phyloP scores from a whole-genome alignment of 345 rosid species.

The Abelmoschus esculentus region DNA sequence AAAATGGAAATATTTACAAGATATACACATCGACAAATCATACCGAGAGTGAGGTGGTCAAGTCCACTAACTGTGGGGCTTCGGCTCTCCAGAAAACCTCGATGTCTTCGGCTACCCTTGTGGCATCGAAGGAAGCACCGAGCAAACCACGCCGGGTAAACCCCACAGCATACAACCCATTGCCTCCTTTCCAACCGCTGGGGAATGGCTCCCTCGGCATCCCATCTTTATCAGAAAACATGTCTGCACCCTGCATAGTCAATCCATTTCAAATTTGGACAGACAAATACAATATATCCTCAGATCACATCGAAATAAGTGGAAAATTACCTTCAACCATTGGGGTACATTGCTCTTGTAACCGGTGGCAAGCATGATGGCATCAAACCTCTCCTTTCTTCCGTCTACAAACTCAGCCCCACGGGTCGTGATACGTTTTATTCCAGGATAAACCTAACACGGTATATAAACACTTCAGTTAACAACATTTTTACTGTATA shows the following conservation, averaged over 20 bases:
- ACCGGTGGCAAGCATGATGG: conserved; percentile 79
- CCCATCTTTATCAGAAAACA: conserved; percentile 67
- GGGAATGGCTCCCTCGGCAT: conserved; percentile 49
- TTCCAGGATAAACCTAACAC: conserved; percentile 45
- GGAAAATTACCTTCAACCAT: conserved; percentile 66
- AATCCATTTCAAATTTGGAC: too few relatives aligned
- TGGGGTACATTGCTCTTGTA: conserved; percentile 71
- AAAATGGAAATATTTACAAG: too few relatives aligned
- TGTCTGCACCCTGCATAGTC: conserved; percentile 25
- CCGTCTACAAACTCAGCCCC: conserved; percentile 71
- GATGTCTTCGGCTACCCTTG: conserved; percentile 56
- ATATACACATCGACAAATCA: too few relatives aligned
- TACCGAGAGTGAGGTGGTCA: too few relatives aligned
- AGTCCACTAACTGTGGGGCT: not conserved
- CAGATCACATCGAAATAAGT: not conserved
- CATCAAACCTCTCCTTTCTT: conserved; percentile 47
- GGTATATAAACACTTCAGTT: not conserved
- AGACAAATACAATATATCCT: too few relatives aligned
- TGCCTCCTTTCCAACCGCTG: conserved; percentile 72
- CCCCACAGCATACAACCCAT: conserved; percentile 35
- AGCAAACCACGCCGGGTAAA: too few relatives aligned
- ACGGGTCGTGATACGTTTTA: conserved; percentile 37
- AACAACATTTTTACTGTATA: too few relatives aligned
- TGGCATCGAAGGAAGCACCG: conserved; percentile 11
- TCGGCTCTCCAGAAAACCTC: conserved; percentile 28